Evolutionary conservation across 2,329 filamentous ascomycete genomes (phyloP), one percentile per base, ranked within the genome.

Genomic region (Penicillium sp.): DNA sequence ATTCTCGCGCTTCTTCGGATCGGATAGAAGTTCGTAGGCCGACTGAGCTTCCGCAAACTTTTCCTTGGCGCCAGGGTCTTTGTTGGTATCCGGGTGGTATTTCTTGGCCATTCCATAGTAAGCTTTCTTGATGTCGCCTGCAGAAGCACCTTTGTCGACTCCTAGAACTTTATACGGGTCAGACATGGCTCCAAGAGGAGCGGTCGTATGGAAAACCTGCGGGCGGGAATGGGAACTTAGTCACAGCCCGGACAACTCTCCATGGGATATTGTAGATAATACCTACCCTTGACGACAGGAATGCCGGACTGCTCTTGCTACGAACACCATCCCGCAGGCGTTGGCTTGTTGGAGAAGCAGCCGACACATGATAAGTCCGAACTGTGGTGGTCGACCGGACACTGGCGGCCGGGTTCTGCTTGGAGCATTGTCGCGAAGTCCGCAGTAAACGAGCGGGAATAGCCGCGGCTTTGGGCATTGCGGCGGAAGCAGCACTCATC

Each of bases 21-120:
- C 93, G 41, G 88, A 94, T 7, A 98, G 77, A 37, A 96, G 77
- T 69, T 98, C 93, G 71, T 98, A 98, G 22, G 93, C 88, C 28
- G 86, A 81, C 69, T 97, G 93, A 48, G 94, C 88, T 60, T 96
- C 91, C 56, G 84, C 80, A 63, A 98, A 98, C 63, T 87, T 91
- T 62, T 97, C 93, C 68, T 97, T 97, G 33, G 93, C 90, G n/a
- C 76, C 79, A 3, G 87, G 70, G 61, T 97, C 91, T 69, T 97
- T 97, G 77, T 97, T 98, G 32, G 93, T 97, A 68, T 98, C 93
- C 8, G 93, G 93, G 64, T 98, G 93, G 67, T 82, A 98, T 66
- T 97, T 98, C 72, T 98, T 98, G 21, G 93, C 93, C 52, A 97
- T 76, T 43, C 90, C 88, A 67, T 98, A 98, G 75, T 98, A 98